Conservation (phyloP, 768 basidiomycete species). For the Leccinum arenicola region DNA sequence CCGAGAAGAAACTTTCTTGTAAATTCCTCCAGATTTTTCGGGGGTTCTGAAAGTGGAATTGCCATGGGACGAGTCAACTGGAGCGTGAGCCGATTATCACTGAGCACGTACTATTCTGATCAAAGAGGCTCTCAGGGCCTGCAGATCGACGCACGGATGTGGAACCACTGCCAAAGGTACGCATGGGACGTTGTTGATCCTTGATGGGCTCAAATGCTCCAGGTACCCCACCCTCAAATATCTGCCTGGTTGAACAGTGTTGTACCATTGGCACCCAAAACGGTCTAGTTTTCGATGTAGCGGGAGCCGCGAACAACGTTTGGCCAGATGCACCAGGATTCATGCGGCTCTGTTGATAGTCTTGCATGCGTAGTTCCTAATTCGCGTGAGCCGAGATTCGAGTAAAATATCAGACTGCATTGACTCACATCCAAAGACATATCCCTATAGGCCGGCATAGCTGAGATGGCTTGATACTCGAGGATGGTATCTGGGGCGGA, state of each 20-base stretch:
- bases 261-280: not conserved
- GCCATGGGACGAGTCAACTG: not conserved
- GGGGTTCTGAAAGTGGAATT: not conserved
- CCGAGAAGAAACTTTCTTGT: not conserved
- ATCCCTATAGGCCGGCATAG: slow-evolving; percentile 74
- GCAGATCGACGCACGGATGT: not conserved
- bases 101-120: not conserved
- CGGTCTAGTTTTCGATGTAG: not conserved
- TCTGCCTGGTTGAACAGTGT: not conserved
- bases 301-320: not conserved
- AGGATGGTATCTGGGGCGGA: slow-evolving; percentile 42
- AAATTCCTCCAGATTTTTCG: not conserved
- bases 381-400: not conserved
- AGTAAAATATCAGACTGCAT: not conserved
- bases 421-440: slow-evolving; percentile 68
- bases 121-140: not conserved
- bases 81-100: not conserved
- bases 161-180: not conserved
- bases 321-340: not conserved
- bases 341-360: not conserved
- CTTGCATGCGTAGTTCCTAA: not conserved
- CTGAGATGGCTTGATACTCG: slow-evolving; percentile 80
- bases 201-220: not conserved
- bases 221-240: not conserved
- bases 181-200: not conserved